Base-by-base conservation (phyloP, 2,329 filamentous ascomycete genomes). In the Colletotrichum sublineola region DNA sequence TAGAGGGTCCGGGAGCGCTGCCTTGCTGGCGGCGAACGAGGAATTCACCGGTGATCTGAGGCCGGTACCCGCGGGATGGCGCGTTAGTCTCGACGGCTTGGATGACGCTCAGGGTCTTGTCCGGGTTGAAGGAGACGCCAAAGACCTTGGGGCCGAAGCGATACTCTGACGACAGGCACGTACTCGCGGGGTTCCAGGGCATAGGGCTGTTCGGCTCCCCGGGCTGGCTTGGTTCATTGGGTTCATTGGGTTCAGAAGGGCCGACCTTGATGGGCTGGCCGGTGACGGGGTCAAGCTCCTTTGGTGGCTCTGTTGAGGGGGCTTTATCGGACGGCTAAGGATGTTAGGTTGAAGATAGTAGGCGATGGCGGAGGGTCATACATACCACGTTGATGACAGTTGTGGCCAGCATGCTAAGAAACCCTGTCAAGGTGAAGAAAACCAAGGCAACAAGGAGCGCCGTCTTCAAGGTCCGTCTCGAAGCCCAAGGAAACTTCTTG, bases 41-140 rank as follows among this genome's bases (percentile, higher is more conserved):
- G 24, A 89, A 77, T 33, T 85, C 80, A 60, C 88, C 88, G 15
- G 75, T 81, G 58, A 89, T 78, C 8, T 78, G 78, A 44, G 87
- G 82, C 7, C 75, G 71, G 53, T 75, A 77, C 33, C 77, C 77
- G 8, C 60, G 74, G 61, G 61, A 68, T n/a, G 40, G 71, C n/a
- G 74, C 50, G 14, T 75, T 55, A 1, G 77, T 75, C 24, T 77
- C 73, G 12, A 79, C 68, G n/a, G 78, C 79, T 74, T 89, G 83
- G 15, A 80, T 65, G 62, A 89, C 78, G 3, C 75, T 77, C 20
- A 89, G 74, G 55, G 78, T 79, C n/a, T 78, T 81, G 18, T 77
- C 75, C 18, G 74, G 71, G 46, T 76, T 77, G 63, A 87, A 84
- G 24, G 80, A 76, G 12, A 86, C 69, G 20, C 74, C 81, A 73